phyloP scores from a whole-genome alignment of 441 rosid species.

The Breynia disticha region DNA sequence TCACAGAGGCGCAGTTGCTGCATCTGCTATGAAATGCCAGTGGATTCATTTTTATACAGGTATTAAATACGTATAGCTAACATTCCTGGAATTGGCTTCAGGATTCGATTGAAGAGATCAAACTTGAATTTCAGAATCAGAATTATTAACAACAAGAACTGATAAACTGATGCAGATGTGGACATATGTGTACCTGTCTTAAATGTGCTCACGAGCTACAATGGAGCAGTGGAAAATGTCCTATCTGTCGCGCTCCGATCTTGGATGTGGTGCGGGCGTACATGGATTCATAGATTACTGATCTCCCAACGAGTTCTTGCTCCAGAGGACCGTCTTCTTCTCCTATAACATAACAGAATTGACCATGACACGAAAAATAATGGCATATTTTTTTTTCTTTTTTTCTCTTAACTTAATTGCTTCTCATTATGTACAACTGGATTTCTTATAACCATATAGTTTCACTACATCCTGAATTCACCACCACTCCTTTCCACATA shows the following conservation, averaged over 20 bases:
- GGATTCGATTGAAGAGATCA: too few species aligned
- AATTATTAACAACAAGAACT: neutral
- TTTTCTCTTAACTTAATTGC: too few species aligned
- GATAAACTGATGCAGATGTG: constrained; percentile 40
- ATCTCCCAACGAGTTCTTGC: constrained; percentile 40
- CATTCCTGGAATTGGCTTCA: too few species aligned
- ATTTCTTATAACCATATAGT: too few species aligned
- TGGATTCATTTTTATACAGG: constrained; percentile 75
- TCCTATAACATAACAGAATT: neutral
- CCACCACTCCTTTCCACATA: too few species aligned
- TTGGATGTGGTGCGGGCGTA: constrained; percentile 62
- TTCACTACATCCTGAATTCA: too few species aligned
- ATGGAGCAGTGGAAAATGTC: constrained; percentile 65
- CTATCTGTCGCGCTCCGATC: constrained; percentile 64
- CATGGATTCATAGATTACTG: constrained; percentile 30
- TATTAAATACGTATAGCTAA: constrained; percentile 14
- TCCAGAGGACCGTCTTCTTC: constrained; percentile 38
- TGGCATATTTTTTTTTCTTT: neutral
- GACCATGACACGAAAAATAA: too few species aligned
- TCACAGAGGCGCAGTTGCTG: constrained; percentile 50
- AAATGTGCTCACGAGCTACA: constrained; percentile 80
- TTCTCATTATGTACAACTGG: too few species aligned
- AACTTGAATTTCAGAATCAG: neutral
- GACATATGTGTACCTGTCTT: constrained; percentile 91
- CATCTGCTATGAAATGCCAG: constrained; percentile 61